These are phyloP conservation scores for Speleostelium caveatum DNA, from an alignment of 78 protist species.

Conservation along the genomic window DNA sequence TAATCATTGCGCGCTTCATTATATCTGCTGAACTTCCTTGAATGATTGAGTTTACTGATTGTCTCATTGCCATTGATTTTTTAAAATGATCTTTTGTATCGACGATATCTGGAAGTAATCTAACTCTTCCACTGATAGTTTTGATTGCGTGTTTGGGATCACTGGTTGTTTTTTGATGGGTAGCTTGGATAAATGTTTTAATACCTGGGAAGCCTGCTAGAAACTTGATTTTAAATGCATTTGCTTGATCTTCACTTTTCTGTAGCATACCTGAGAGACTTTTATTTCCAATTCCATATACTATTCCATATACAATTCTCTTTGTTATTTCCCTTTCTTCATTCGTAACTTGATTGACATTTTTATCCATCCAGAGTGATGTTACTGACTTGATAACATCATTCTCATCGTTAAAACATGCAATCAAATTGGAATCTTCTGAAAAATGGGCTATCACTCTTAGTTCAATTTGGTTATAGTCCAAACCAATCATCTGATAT, in stretches of 20 bases:
- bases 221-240: neutral
- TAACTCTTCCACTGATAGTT: constrained; percentile 47
- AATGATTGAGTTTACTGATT: constrained; percentile 68
- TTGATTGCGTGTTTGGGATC: neutral
- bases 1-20: constrained; percentile 81
- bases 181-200: neutral
- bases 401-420: constrained; percentile 10
- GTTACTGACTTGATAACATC: constrained; percentile 73
- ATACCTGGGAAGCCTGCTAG: neutral
- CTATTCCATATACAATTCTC: constrained; percentile 66
- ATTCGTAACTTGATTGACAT: neutral
- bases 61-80: neutral
- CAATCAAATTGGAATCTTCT: constrained; percentile 21
- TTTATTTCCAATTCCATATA: constrained; percentile 68
- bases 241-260: neutral
- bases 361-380: neutral
- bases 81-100: too few species aligned
- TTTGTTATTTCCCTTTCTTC: constrained; percentile 47
- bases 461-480: constrained; percentile 76
- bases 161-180: neutral
- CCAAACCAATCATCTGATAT: constrained; percentile 16
- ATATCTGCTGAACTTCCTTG: constrained; percentile 90
- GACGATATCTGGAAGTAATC: constrained; percentile 24
- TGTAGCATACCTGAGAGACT: constrained; percentile 9
- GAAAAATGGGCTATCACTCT: constrained; percentile 72